phyloP scores from a whole-genome alignment of 1,139 yeast genomes.

The Zygosaccharomyces sapae region DNA sequence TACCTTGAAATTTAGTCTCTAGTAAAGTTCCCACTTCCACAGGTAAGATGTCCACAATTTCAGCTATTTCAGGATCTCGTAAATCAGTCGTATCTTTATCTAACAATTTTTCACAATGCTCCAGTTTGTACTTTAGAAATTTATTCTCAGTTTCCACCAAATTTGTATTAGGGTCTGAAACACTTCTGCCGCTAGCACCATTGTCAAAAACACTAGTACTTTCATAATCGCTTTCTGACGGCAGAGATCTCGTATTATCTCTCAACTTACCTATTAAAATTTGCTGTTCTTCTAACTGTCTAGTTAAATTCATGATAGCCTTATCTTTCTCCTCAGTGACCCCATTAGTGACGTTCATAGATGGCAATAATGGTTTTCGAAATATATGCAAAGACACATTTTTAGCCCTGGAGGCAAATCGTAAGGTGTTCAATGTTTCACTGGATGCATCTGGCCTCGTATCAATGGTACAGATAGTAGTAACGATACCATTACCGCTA shows the following conservation, averaged over 20 bases:
- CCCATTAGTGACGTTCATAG: constrained; percentile 35
- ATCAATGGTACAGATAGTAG: constrained; percentile 82
- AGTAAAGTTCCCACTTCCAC: constrained; percentile 28
- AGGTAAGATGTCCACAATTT: constrained; percentile 30
- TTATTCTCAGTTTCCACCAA: constrained; percentile 24
- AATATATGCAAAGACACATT: constrained; percentile 70
- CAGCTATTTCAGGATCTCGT: constrained; percentile 26
- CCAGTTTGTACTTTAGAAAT: constrained; percentile 36
- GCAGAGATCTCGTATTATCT: constrained; percentile 12
- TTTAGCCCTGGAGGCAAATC: constrained; percentile 93
- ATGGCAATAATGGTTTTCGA: constrained; percentile 38
- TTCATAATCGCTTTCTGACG: background rate
- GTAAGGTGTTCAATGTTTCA: constrained; percentile 79
- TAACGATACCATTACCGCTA: constrained; percentile 79
- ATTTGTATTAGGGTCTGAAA: constrained; percentile 11
- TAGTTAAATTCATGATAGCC: constrained; percentile 43
- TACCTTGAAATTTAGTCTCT: constrained; percentile 27
- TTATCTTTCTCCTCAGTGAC: constrained; percentile 41
- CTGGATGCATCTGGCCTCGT: constrained; percentile 53
- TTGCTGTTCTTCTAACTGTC: constrained; percentile 41
- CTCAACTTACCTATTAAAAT: constrained; percentile 35
- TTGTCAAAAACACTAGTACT: constrained; percentile 7
- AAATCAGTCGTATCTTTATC: constrained; percentile 25
- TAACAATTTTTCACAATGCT: constrained; percentile 34
- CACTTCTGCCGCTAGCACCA: constrained; percentile 4